A percentile compares a stretch with the other conserved stretches of the same genome.
phyloP scores from a whole-genome alignment of 345 rosid species.

The Anastatica hierochuntica region DNA sequence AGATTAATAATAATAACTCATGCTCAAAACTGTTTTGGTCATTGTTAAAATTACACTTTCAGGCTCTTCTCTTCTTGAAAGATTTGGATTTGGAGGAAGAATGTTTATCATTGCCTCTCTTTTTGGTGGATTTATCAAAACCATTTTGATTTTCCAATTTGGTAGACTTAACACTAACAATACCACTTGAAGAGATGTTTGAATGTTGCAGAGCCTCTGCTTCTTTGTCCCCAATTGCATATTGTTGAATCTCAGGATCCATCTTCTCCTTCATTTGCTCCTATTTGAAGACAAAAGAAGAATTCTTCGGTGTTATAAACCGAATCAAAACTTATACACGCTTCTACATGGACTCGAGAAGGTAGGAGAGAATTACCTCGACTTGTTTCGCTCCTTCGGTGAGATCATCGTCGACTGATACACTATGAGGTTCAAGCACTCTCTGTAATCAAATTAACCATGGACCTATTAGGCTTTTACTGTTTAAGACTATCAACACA shows the following conservation, averaged over 20 bases:
- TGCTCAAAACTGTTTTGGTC: constrained; percentile 5
- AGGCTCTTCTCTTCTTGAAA: constrained; percentile 46
- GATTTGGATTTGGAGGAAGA: constrained; percentile 41
- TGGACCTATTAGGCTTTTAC: constrained; percentile 7
- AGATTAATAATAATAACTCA: not conserved
- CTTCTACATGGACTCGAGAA: not conserved
- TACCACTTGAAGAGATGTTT: constrained; percentile 42
- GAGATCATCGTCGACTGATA: constrained; percentile 73
- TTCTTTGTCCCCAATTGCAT: constrained; percentile 54
- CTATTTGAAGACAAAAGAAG: constrained; percentile 18
- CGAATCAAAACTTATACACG: constrained; percentile 4
- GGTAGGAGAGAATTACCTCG: constrained; percentile 40
- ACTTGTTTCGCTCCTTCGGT: constrained; percentile 74
- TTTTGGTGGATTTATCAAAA: constrained; percentile 33
- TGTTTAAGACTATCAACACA: not conserved
- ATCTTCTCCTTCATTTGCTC: constrained; percentile 47
- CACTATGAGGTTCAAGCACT: constrained; percentile 51
- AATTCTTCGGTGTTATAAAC: constrained; percentile 43
- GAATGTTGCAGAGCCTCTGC: constrained; percentile 53
- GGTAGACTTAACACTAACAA: constrained; percentile 47
- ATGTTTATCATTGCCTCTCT: constrained; percentile 39
- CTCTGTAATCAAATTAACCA: constrained; percentile 32
- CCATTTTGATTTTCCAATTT: constrained; percentile 24
- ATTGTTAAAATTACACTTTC: not conserved
- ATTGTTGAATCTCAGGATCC: constrained; percentile 48